phyloP scores from a whole-genome alignment of 441 rosid species.

The Theobroma grandiflorum region DNA sequence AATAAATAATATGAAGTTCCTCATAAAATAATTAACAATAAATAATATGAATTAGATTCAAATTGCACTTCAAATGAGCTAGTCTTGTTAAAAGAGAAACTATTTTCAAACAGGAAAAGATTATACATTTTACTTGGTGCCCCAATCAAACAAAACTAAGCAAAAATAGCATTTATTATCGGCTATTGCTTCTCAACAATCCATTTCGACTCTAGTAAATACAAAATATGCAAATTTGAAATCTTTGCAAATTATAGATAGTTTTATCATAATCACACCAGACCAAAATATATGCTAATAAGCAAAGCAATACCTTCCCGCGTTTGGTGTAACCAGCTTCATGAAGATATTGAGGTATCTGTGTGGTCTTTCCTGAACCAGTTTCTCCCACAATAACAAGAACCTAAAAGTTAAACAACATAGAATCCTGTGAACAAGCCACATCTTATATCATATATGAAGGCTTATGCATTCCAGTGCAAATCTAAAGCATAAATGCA shows the following conservation, averaged over 20 bases:
- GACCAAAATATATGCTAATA: not conserved
- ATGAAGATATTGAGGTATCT: constrained; percentile 96
- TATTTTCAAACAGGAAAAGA: not conserved
- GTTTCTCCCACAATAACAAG: constrained; percentile 99
- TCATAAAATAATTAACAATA: too few relatives aligned
- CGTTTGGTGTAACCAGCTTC: constrained; percentile 97
- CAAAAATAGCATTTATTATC: not conserved
- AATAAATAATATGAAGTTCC: too few relatives aligned
- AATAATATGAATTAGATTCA: too few relatives aligned
- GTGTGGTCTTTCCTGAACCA: constrained; percentile 99
- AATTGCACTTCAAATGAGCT: too few relatives aligned
- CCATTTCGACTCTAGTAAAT: not conserved
- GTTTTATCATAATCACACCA: not conserved
- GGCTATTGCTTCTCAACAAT: not conserved
- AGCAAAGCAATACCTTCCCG: constrained; percentile 69
- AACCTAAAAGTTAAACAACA: constrained; percentile 53
- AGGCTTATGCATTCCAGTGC: not conserved
- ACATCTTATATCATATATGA: not conserved
- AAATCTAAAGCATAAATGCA: not conserved
- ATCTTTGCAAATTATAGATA: not conserved
- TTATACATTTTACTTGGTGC: not conserved
- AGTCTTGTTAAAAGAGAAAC: not conserved
- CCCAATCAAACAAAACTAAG: not conserved
- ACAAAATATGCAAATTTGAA: not conserved
- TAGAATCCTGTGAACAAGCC: not conserved